Evolutionary conservation across 2,329 filamentous ascomycete species (phyloP).

Genomic region (Didymella pomorum): DNA sequence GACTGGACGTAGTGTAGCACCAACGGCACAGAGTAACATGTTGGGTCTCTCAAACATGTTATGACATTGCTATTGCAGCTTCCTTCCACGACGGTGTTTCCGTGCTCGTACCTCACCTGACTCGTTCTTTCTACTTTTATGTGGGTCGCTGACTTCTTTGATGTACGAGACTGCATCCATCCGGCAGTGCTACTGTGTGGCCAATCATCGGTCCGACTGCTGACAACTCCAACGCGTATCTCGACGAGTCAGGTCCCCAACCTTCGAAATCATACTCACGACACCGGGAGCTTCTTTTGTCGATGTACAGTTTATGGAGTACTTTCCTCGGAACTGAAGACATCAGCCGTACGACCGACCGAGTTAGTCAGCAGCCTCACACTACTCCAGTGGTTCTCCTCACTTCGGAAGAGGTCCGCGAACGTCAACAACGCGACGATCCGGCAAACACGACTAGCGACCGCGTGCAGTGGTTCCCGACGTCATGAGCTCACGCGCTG

Average conservation of each 20-base stretch:
- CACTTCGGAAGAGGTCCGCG: slow-evolving; percentile 12
- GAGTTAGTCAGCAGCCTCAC: not conserved
- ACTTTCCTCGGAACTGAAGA: not conserved
- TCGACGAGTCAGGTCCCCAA: not conserved
- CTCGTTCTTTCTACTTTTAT: not conserved
- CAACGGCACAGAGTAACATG: not conserved
- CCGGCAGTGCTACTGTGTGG: not conserved
- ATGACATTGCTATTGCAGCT: not conserved
- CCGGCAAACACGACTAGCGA: slow-evolving; percentile 4
- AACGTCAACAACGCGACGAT: slow-evolving; percentile 5
- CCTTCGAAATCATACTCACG: not conserved
- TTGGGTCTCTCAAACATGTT: not conserved
- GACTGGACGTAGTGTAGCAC: not conserved
- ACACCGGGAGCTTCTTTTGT: not conserved
- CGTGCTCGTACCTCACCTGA: not conserved
- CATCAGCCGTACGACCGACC: slow-evolving; percentile 10
- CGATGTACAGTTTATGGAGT: not conserved
- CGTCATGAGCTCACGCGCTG: slow-evolving; percentile 8
- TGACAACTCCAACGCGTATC: not conserved
- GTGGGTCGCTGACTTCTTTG: not conserved
- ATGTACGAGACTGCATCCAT: not conserved
- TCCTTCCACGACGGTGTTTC: not conserved
- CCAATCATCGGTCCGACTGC: not conserved
- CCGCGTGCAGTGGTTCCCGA: not conserved
- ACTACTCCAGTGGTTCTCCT: slow-evolving; percentile 1